These are phyloP conservation scores for Starmerella kuoi DNA, from an alignment of 805 yeast genomes.

Conservation along the genomic window DNA sequence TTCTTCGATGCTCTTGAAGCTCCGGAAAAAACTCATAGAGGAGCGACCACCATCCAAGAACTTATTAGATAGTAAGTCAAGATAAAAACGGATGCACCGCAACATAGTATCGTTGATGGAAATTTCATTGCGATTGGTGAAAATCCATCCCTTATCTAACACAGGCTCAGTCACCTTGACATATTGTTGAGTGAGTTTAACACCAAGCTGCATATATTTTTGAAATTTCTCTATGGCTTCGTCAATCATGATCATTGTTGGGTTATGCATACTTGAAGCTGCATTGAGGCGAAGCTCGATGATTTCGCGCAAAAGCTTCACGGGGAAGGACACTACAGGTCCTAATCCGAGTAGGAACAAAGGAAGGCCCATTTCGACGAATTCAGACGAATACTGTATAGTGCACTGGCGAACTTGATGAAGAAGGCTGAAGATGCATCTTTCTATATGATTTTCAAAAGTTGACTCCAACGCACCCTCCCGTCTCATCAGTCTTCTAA, in stretches of 20 bases:
- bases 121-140: slow-evolving; percentile 50
- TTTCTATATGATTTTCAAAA: slow-evolving; percentile 56
- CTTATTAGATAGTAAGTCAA: slow-evolving; percentile 61
- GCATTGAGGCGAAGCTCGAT: slow-evolving; percentile 61
- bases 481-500: slow-evolving; percentile 64
- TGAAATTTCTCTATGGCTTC: slow-evolving; percentile 81
- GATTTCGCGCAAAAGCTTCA: slow-evolving; percentile 65
- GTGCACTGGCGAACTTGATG: slow-evolving; percentile 66
- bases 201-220: slow-evolving; percentile 60
- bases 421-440: slow-evolving; percentile 67
- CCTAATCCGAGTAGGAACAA: slow-evolving; percentile 45
- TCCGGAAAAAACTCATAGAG: slow-evolving; percentile 44
- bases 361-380: slow-evolving; percentile 57
- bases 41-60: slow-evolving; percentile 62
- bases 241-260: slow-evolving; percentile 92
- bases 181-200: slow-evolving; percentile 59
- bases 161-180: slow-evolving; percentile 39
- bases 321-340: slow-evolving; percentile 60
- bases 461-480: slow-evolving; percentile 39
- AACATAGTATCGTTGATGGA: slow-evolving; percentile 55
- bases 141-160: slow-evolving; percentile 59
- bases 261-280: slow-evolving; percentile 66
- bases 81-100: slow-evolving; percentile 59
- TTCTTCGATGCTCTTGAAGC: slow-evolving; percentile 85
- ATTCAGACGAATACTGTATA: slow-evolving; percentile 46